These are phyloP conservation scores for Domatiomyces catenatus DNA, from an alignment of 2,329 filamentous ascomycete genomes.

Conservation along the genomic window DNA sequence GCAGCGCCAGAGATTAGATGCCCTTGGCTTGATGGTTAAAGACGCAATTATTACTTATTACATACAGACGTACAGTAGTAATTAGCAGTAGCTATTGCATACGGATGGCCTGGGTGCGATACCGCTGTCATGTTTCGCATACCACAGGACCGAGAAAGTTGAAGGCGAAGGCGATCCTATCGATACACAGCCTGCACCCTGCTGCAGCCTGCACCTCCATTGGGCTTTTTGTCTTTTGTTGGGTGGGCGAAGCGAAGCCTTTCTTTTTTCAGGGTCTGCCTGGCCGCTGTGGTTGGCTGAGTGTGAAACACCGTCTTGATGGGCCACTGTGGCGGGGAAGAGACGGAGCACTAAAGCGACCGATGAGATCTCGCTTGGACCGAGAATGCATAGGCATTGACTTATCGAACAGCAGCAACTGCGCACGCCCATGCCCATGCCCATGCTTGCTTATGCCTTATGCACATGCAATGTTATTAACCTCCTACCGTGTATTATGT, in stretches of 20 bases:
- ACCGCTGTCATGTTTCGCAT: background rate
- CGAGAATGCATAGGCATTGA: background rate
- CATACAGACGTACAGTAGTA: too few relatives aligned
- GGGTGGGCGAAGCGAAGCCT: background rate
- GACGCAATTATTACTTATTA: too few relatives aligned
- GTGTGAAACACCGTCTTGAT: background rate
- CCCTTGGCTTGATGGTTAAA: background rate
- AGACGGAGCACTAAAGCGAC: background rate
- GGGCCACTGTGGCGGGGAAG: background rate
- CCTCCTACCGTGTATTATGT: too few relatives aligned
- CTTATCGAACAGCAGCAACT: background rate
- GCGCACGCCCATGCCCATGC: background rate
- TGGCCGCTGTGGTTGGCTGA: background rate
- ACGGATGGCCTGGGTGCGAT: too few relatives aligned
- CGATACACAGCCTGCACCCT: background rate
- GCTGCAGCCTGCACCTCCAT: background rate
- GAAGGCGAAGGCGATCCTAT: background rate
- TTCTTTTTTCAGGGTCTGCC: background rate
- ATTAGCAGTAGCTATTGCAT: too few relatives aligned
- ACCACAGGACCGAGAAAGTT: background rate
- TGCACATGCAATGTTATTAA: too few relatives aligned
- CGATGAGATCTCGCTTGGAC: background rate
- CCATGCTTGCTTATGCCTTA: too few relatives aligned
- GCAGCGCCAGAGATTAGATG: background rate
- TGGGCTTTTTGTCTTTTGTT: background rate